Evolutionary conservation across 805 yeast genomes (phyloP).

Genomic region (Wickerhamomyces strasburgensis): DNA sequence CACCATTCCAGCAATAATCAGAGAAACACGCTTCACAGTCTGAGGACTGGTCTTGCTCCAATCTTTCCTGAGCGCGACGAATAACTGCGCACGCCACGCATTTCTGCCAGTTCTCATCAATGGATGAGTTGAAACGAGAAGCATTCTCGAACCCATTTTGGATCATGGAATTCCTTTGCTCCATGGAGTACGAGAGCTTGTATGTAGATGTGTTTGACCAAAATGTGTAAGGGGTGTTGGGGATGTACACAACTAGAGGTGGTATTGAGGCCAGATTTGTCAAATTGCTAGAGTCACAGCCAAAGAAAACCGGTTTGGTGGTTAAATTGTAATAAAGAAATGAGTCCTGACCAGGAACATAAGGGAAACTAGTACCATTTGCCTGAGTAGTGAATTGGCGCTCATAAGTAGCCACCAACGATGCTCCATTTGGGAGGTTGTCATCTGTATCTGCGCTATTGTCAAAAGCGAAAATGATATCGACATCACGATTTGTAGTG

Average conservation of each 20-base stretch:
- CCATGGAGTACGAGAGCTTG: constrained; percentile 54
- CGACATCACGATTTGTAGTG: constrained; percentile 54
- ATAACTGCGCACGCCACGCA: constrained; percentile 83
- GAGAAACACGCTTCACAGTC: constrained; percentile 67
- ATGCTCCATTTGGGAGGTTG: constrained; percentile 64
- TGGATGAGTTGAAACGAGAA: constrained; percentile 59
- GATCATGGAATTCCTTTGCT: constrained; percentile 55
- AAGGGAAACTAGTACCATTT: constrained; percentile 64
- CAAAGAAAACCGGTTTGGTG: constrained; percentile 73
- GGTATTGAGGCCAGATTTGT: constrained; percentile 52
- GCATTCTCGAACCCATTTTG: constrained; percentile 71
- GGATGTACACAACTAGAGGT: constrained; percentile 73
- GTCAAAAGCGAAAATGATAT: constrained; percentile 59
- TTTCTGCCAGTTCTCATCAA: constrained; percentile 62
- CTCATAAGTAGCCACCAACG: constrained; percentile 49
- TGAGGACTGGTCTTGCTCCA: constrained; percentile 46
- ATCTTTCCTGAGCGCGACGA: constrained; percentile 67
- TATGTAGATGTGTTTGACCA: constrained; percentile 70
- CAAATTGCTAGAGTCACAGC: constrained; percentile 66
- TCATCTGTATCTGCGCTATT: constrained; percentile 61
- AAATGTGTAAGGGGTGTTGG: constrained; percentile 64
- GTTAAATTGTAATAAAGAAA: constrained; percentile 59
- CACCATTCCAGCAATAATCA: constrained; percentile 69
- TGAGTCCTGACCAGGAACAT: constrained; percentile 67
- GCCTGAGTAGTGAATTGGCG: constrained; percentile 51